phyloP scores from a whole-genome alignment of 1,284 basidiomycete species.

The Sporisorium sorghi region DNA sequence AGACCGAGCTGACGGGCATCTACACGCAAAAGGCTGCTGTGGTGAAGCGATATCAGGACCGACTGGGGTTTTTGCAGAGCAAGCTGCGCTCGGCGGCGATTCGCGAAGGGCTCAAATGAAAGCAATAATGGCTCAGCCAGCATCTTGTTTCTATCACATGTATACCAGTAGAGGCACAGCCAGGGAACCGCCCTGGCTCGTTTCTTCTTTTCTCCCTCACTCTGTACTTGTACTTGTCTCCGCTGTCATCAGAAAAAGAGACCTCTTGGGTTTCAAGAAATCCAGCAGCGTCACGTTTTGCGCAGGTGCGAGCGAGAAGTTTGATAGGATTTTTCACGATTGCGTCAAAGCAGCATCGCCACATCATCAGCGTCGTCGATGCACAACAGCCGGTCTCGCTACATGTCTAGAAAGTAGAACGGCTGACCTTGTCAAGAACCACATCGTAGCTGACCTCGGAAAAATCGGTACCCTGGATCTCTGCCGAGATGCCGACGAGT shows the following conservation, averaged over 20 bases:
- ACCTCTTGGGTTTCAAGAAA: too few species aligned
- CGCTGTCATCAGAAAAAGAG: not conserved
- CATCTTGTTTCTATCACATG: not conserved
- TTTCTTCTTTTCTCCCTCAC: not conserved
- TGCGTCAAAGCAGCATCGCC: too few species aligned
- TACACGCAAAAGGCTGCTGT: constrained; percentile 40
- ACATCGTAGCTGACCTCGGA: constrained; percentile 81
- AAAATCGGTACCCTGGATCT: constrained; percentile 89
- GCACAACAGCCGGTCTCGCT: not conserved
- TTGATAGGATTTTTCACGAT: constrained; percentile 1
- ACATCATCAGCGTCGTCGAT: too few species aligned
- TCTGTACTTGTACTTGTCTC: too few species aligned
- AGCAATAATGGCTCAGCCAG: not conserved
- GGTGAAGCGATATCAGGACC: constrained; percentile 52
- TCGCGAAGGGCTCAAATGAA: constrained; percentile 53
- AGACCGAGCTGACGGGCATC: constrained; percentile 40
- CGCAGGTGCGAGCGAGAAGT: too few species aligned
- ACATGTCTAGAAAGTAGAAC: constrained; percentile 43
- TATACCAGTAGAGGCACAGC: too few species aligned
- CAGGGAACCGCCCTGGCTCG: too few species aligned
- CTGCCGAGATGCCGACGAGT: constrained; percentile 78
- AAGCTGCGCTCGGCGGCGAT: constrained; percentile 54
- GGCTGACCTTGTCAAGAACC: constrained; percentile 57
- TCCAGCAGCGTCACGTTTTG: too few species aligned
- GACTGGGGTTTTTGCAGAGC: constrained; percentile 54